A percentile compares a stretch with the other conserved stretches of the same genome.
Conservation (phyloP, 129 eudicot genomes). For the Artemisia annua region DNA sequence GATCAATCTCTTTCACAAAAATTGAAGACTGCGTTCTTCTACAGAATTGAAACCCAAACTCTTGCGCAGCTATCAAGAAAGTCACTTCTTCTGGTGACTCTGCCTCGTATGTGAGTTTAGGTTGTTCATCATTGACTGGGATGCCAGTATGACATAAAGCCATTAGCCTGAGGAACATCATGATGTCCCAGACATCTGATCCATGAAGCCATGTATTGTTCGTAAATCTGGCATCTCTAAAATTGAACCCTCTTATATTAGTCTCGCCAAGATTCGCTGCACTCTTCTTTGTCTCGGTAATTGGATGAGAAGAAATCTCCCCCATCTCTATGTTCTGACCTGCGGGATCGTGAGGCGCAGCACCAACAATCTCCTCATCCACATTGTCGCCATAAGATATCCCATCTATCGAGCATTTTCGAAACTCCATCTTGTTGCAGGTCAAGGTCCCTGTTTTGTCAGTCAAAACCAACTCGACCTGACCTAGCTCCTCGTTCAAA, state of each 20-base stretch:
- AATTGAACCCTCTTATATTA: slow-evolving; percentile 43
- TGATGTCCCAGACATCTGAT: slow-evolving; percentile 26
- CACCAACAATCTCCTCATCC: slow-evolving; percentile 42
- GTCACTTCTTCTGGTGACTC: slow-evolving; percentile 63
- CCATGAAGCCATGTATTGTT: slow-evolving; percentile 43
- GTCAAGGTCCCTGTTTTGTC: slow-evolving; percentile 62
- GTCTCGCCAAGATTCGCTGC: slow-evolving; percentile 18
- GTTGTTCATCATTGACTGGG: slow-evolving; percentile 41
- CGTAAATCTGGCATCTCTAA: slow-evolving; percentile 40
- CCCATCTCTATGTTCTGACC: slow-evolving; percentile 43
- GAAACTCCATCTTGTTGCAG: slow-evolving; percentile 55
- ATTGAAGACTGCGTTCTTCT: slow-evolving; percentile 43
- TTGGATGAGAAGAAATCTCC: slow-evolving; percentile 32
- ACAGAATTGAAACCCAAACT: slow-evolving; percentile 50
- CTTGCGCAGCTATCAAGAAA: slow-evolving; percentile 54
- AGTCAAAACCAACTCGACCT: slow-evolving; percentile 49
- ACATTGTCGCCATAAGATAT: slow-evolving; percentile 52
- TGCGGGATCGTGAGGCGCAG: slow-evolving; percentile 58
- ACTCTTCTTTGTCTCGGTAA: slow-evolving; percentile 24
- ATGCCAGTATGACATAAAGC: slow-evolving; percentile 55
- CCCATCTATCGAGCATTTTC: slow-evolving; percentile 58
- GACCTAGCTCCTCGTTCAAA: slow-evolving; percentile 59
- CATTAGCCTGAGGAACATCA: slow-evolving; percentile 59
- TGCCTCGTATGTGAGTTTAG: slow-evolving; percentile 47
- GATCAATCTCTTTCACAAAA: slow-evolving; percentile 46